Evolutionary conservation across 805 yeast species (phyloP).

Genomic region (Saccharomycopsis javanensis): DNA sequence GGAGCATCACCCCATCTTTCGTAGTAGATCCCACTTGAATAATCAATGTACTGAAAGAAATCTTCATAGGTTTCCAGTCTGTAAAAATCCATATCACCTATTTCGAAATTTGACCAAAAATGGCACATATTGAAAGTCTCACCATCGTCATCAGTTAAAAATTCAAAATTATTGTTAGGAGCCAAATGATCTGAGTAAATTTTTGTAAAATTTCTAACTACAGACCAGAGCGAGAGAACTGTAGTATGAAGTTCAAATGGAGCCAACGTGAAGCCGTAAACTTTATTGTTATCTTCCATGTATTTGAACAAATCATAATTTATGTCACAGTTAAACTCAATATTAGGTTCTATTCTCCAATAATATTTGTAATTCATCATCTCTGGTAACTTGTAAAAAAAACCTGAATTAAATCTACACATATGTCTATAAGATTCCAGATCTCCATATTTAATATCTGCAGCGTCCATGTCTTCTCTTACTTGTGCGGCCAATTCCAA

Average conservation of each 20-base stretch:
- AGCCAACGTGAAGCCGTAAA: slow-evolving; percentile 42
- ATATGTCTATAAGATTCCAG: slow-evolving; percentile 45
- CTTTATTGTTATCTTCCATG: slow-evolving; percentile 34
- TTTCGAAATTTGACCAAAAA: slow-evolving; percentile 58
- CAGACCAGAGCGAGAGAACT: slow-evolving; percentile 42
- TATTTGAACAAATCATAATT: slow-evolving; percentile 43
- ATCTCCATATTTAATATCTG: slow-evolving; percentile 36
- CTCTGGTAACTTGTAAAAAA: slow-evolving; percentile 39
- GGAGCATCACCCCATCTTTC: slow-evolving; percentile 60
- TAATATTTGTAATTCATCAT: slow-evolving; percentile 42
- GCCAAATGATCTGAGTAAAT: slow-evolving; percentile 38
- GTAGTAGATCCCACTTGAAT: slow-evolving; percentile 43
- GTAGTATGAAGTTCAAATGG: slow-evolving; percentile 45
- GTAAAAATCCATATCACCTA: slow-evolving; percentile 42
- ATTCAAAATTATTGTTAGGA: slow-evolving; percentile 37
- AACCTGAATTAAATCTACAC: slow-evolving; percentile 72
- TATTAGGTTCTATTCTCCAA: slow-evolving; percentile 55
- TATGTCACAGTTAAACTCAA: slow-evolving; percentile 46
- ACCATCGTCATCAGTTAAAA: slow-evolving; percentile 39
- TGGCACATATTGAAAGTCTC: slow-evolving; percentile 44
- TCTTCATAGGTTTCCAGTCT: slow-evolving; percentile 36
- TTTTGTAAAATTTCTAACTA: slow-evolving; percentile 37
- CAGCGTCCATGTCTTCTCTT: slow-evolving; percentile 24
- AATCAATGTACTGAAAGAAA: slow-evolving; percentile 38
- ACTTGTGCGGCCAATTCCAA: slow-evolving; percentile 25